Base-by-base conservation (phyloP, 2,329 filamentous ascomycete genomes). In the Epichloe hybrida region DNA sequence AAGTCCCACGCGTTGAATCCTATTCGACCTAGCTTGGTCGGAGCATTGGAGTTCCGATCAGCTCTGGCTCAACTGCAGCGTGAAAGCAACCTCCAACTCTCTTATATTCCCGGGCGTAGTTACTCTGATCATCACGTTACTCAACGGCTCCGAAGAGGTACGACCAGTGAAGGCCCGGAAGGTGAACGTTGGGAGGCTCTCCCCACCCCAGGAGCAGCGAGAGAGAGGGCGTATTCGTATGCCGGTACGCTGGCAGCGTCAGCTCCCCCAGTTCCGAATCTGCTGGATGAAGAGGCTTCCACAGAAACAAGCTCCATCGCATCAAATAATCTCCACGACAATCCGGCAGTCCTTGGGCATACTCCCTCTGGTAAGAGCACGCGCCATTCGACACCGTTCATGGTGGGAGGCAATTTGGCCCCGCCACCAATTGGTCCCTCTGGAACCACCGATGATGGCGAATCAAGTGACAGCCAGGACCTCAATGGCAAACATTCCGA, bases 11-110 rank as follows among this genome's bases (percentile, higher is more conserved):
- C 37, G 15, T 77, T 90, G 54, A 91, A 83, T 6, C 86, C 89
- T 0, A 96, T 98, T 55, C 79, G 93, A 42, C 91, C 93, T 1
- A 97, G 93, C 71, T 72, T 98, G 45, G 84, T 98, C 3, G 93
- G 93, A 42, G 93, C 88, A 8, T 73, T 98, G 52, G 93, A 98
- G 67, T 98, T 98, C 59, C 80, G 90, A 58, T 91, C 91, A 2
- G 84, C 95, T 3, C 72, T 98, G 44, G 84, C 87, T n/a, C 89
- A 89, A 3, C 69, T 98, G 51, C 83, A 94, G 60, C 86, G 83
- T 56, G 86, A 88, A 51, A 80, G 86, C 61, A 93, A 88, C 56
- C 79, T 86, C 27, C 81, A 83, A 58, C 76, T 85, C 17, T 78
- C 81, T 42, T 78, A 82, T 2, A 81, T 95, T 54, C 76, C 81